Conservation (phyloP, 192 early-diverging fungal genomes). For the Coemansia reversa region DNA sequence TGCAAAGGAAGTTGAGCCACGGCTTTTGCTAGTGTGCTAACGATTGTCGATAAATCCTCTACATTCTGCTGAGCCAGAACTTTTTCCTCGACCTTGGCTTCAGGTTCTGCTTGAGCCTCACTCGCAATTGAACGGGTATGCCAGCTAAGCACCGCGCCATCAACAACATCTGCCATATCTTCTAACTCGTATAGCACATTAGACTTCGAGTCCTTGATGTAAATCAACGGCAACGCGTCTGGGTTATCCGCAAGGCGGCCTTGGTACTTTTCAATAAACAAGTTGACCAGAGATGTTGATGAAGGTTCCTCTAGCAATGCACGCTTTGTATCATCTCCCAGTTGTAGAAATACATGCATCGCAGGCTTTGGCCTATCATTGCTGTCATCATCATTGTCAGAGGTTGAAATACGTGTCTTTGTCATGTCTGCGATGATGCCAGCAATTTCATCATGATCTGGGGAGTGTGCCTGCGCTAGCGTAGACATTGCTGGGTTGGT, state of each 20-base stretch:
- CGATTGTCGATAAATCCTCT: conserved; percentile 7
- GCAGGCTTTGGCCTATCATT: conserved; percentile 10
- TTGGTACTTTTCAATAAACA: conserved; percentile 74
- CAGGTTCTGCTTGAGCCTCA: conserved; percentile 6
- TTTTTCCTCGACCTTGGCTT: neutral
- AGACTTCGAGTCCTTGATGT: conserved; percentile 59
- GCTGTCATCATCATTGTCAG: conserved; percentile 4
- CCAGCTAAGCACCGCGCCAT: conserved; percentile 56
- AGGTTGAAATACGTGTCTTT: conserved; percentile 25
- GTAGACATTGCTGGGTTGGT: conserved; percentile 21
- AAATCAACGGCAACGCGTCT: conserved; percentile 63
- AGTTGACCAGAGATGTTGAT: conserved; percentile 60
- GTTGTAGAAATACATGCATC: conserved; percentile 58
- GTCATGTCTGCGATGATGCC: conserved; percentile 53
- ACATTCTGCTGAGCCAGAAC: neutral
- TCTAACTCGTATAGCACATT: conserved; percentile 68
- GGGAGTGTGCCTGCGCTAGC: conserved; percentile 18
- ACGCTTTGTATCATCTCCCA: conserved; percentile 64
- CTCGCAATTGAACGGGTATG: conserved; percentile 13
- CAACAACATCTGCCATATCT: conserved; percentile 60
- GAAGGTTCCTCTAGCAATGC: conserved; percentile 56
- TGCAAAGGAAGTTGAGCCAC: conserved; percentile 57
- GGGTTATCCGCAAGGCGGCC: conserved; percentile 62
- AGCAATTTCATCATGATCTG: conserved; percentile 49
- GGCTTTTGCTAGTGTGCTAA: conserved; percentile 47